Base-by-base conservation (phyloP, 768 basidiomycete species). In the Clavulina sp. region DNA sequence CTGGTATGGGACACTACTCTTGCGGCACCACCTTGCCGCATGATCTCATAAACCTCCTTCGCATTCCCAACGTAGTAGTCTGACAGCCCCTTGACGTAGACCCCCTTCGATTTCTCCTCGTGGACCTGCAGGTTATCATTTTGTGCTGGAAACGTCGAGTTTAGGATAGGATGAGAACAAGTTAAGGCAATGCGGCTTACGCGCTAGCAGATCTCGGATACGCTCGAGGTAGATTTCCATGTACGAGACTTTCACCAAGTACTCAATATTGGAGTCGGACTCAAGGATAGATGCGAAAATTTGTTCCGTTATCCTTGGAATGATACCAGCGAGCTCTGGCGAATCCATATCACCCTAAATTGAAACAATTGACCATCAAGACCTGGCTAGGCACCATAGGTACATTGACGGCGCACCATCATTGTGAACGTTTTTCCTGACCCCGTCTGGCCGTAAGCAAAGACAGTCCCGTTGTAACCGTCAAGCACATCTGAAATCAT, bases 211-310 rank as follows among this genome's bases (percentile, higher is more conserved):
- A 73, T 99, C 95, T 49, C 92, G 76, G 58, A 99, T 88, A 56
- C 82, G 78, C 67, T 99, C 95, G 55, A 97, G 74, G 66, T 99
- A 99, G 54, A 99, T 97, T 69, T 99, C 95, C 93, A 99, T 96
- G 66, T 97, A 99, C 32, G 89, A 95, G 49, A 96, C 95, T 69
- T 99, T 99, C 64, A 99, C 95, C 57, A 96, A 79, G 65, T 99
- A 99, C 66, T 99, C 95, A 53, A 99, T 70, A 65, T 88, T 87
- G 32, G 85, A 76, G 58, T 96, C 93, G 51, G 91, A 93, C 61
- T 89, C 81, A 53, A 95, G 81, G 63, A 99, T 99, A 48, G 89
- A 89, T 57, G 91, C 85, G 66, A 99, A 99, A 63, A 99, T 95
- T 65, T 99, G 95, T 64, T 99, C 92, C 3, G 93, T 93, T 57